Percentiles rank a stretch among this genome's conserved stretches.
Conservation (phyloP, 306 rosid genomes). For the Vicia villosa region DNA sequence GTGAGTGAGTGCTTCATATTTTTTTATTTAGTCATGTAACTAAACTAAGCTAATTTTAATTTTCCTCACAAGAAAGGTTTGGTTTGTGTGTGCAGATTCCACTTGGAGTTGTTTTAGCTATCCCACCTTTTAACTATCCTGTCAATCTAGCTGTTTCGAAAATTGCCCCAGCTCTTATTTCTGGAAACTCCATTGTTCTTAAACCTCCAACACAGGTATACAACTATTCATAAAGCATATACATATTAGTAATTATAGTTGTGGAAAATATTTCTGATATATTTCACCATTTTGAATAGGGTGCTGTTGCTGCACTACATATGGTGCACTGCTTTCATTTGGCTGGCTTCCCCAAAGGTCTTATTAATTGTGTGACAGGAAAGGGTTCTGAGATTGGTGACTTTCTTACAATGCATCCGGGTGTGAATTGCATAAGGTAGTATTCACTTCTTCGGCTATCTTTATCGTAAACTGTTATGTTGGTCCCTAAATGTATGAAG, state of each 20-base stretch:
- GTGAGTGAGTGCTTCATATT: slow-evolving; percentile 46
- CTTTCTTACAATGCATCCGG: slow-evolving; percentile 91
- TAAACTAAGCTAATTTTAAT: background rate
- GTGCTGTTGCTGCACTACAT: slow-evolving; percentile 80
- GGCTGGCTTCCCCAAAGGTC: slow-evolving; percentile 89
- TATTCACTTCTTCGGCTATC: background rate
- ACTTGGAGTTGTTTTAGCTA: slow-evolving; percentile 85
- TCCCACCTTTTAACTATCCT: slow-evolving; percentile 92
- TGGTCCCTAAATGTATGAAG: too few species aligned
- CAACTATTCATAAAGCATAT: background rate
- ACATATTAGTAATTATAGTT: background rate
- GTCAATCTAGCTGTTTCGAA: slow-evolving; percentile 92
- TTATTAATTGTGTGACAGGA: slow-evolving; percentile 78
- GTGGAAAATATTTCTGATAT: background rate
- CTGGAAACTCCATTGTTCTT: slow-evolving; percentile 94
- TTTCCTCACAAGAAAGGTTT: background rate
- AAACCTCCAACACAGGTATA: slow-evolving; percentile 94
- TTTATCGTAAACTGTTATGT: background rate
- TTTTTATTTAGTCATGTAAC: background rate
- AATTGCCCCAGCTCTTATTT: slow-evolving; percentile 81
- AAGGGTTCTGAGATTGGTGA: slow-evolving; percentile 91
- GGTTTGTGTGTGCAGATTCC: slow-evolving; percentile 60
- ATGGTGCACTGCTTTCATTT: slow-evolving; percentile 92
- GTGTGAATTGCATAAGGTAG: slow-evolving; percentile 78
- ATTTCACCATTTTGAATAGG: slow-evolving; percentile 41